Percentiles rank a stretch among this genome's conserved stretches.
phyloP scores from a whole-genome alignment of 2,329 filamentous ascomycete species.

The Pseudogymnoascus sp. region DNA sequence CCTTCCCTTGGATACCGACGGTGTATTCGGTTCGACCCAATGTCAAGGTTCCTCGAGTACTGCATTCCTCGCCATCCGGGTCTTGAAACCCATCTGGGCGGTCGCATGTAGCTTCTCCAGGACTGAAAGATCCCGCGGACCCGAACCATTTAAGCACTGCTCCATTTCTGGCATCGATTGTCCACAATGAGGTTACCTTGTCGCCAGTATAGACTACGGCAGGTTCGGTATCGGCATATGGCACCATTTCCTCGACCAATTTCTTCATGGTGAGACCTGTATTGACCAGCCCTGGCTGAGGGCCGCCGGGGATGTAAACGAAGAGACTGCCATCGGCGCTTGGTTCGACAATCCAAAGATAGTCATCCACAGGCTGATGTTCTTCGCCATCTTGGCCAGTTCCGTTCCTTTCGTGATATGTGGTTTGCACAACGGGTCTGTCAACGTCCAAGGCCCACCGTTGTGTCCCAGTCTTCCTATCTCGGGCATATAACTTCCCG shows the following conservation, averaged over 20 bases:
- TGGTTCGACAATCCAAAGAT: constrained; percentile 92
- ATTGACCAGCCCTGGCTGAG: constrained; percentile 52
- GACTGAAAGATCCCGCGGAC: constrained; percentile 53
- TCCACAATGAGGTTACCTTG: constrained; percentile 85
- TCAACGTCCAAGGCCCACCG: constrained; percentile 82
- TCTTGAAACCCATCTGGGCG: constrained; percentile 54
- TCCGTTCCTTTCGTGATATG: constrained; percentile 66
- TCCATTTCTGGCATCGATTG: constrained; percentile 79
- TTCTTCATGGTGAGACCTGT: constrained; percentile 74
- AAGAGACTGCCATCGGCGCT: constrained; percentile 81
- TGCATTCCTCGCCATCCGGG: constrained; percentile 64
- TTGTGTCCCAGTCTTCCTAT: constrained; percentile 75
- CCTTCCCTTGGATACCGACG: constrained; percentile 73
- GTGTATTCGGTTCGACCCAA: constrained; percentile 85
- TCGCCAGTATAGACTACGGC: constrained; percentile 83
- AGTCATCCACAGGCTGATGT: constrained; percentile 62
- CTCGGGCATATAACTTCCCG: constrained; percentile 86
- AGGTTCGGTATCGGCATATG: constrained; percentile 67
- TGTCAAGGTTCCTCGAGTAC: constrained; percentile 70
- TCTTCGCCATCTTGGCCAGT: constrained; percentile 49
- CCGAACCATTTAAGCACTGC: constrained; percentile 79
- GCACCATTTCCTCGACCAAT: constrained; percentile 74
- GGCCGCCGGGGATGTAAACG: constrained; percentile 66
- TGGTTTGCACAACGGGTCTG: constrained; percentile 84
- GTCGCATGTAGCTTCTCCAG: constrained; percentile 38